These are phyloP conservation scores for Colletotrichum paranaense DNA, from an alignment of 2,329 filamentous ascomycete species.

Conservation along the genomic window DNA sequence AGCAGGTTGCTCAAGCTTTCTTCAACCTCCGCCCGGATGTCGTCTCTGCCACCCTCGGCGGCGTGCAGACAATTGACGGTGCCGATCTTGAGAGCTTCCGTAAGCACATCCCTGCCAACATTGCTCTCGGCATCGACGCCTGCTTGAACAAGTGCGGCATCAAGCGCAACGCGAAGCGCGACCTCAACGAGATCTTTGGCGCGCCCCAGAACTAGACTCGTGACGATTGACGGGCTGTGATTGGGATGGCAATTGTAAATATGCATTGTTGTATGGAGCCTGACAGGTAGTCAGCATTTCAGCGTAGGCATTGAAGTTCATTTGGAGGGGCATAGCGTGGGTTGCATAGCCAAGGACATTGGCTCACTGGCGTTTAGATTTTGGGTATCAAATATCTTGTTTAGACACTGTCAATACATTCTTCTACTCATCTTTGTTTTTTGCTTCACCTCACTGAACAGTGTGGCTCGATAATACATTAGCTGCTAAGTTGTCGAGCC, in stretches of 20 bases:
- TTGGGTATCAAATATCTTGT: neutral
- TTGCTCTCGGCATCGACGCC: slow-evolving; percentile 62
- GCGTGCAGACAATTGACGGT: slow-evolving; percentile 49
- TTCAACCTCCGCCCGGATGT: slow-evolving; percentile 55
- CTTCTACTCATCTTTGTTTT: neutral
- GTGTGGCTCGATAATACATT: neutral
- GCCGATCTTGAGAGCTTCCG: slow-evolving; percentile 54
- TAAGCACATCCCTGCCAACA: slow-evolving; percentile 55
- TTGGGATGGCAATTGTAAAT: neutral
- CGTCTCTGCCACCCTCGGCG: slow-evolving; percentile 53
- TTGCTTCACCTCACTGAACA: neutral
- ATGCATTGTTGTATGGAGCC: neutral
- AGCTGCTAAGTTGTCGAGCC: neutral
- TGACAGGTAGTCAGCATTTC: neutral
- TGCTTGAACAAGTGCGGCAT: slow-evolving; percentile 62
- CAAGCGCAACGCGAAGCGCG: slow-evolving; percentile 47
- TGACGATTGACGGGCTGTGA: neutral
- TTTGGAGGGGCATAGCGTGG: neutral
- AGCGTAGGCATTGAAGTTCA: neutral
- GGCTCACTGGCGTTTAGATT: neutral
- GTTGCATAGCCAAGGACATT: neutral
- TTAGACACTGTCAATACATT: neutral
- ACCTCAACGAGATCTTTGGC: slow-evolving; percentile 39
- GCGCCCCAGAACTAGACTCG: neutral
- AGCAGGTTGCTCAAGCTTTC: slow-evolving; percentile 59